Percentiles rank a stretch among this genome's conserved stretches.
phyloP scores from a whole-genome alignment of 2,329 filamentous ascomycete species.

The Ophiostoma sp. region DNA sequence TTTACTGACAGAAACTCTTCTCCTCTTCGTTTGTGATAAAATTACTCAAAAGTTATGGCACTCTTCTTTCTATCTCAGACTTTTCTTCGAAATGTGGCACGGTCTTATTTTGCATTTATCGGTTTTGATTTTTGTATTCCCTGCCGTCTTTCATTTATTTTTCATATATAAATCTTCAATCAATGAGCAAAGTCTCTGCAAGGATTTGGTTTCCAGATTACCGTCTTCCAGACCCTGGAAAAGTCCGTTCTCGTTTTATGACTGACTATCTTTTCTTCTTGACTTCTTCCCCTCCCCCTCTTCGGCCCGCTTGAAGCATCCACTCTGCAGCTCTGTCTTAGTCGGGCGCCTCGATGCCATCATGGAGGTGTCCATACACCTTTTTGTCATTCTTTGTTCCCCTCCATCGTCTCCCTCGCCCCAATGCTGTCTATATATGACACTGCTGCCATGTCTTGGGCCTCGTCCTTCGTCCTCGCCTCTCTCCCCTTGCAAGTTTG shows the following conservation, averaged over 20 bases:
- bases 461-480: neutral
- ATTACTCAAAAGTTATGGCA: neutral
- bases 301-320: neutral
- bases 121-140: neutral
- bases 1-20: too few species aligned
- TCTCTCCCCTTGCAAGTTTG: neutral
- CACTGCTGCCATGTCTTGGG: neutral
- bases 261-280: neutral
- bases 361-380: slow-evolving; percentile 20
- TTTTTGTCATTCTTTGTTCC: slow-evolving; percentile 4
- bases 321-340: neutral
- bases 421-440: slow-evolving; percentile 8
- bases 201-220: neutral
- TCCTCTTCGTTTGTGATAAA: too few species aligned
- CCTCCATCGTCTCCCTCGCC: neutral
- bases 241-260: neutral
- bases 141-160: neutral
- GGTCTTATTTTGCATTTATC: neutral
- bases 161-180: neutral
- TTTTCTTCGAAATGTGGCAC: neutral
- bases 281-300: neutral
- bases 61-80: neutral
- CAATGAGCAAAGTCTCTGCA: neutral
- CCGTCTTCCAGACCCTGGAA: neutral
- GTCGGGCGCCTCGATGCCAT: neutral